Base-by-base conservation (phyloP, 345 rosid species). In the Citropsis articulata region DNA sequence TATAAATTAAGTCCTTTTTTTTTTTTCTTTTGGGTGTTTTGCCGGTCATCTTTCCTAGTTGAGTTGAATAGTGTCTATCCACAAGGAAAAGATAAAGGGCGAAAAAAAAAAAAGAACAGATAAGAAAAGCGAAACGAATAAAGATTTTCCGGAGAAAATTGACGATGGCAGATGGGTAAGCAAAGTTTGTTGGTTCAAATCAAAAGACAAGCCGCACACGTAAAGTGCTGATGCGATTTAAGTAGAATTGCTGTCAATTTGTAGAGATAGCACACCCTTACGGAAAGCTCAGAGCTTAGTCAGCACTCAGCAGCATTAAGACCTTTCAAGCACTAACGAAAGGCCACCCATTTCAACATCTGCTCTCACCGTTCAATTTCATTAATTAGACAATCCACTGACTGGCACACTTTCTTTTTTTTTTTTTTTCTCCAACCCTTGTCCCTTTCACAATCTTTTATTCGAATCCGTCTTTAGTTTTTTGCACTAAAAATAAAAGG, bases 281-380 rank as follows among this genome's bases (percentile, higher is more conserved):
- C 65, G 65, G 65, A 66, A 57, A 62, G 71, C 76, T 64, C 65
- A 53, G 4, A 71, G 25, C 60, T 18, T 63, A 35, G 72, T 53
- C 76, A 71, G 59, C 71, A 53, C 57, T 53, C 22, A 19, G 45
- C 70, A 66, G 45, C 70, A 66, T 56, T 61, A n/a, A 19, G 71
- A 75, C 61, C 60, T 75, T 63, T 53, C 76, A 63, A 64, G 72
- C 66, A 80, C 79, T 21, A 62, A 61, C 40, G 13, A 31, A 14
- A 57, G 22, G 25, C 56, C 57, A 65, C 16, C 40, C 60, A 59
- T 38, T 48, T 35, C 59, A 45, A 28, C 63, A n/a, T 33, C 7
- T 18, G n/a, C 25, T 57, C 6, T 2, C 14, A 45, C 5, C 33
- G 18, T 22, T 25, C 40, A 35, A 19, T 13, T 42, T 68, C 42